phyloP scores from a whole-genome alignment of 169 alveolate genomes.

The Plasmodium relictum region DNA sequence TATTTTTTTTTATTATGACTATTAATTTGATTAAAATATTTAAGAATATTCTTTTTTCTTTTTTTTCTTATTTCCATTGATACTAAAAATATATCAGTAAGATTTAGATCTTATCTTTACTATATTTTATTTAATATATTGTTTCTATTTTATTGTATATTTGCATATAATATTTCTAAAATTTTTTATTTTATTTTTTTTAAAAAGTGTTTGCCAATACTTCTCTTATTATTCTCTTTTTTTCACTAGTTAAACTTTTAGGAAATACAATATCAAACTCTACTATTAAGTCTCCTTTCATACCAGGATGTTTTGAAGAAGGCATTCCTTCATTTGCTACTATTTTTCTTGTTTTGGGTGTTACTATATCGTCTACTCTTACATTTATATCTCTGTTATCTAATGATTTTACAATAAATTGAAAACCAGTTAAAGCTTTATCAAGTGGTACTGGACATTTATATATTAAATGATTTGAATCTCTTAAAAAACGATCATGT shows the following conservation, averaged over 20 bases:
- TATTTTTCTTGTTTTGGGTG: slow-evolving; percentile 86
- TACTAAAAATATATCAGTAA: slow-evolving; percentile 6
- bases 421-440: slow-evolving; percentile 91
- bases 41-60: neutral
- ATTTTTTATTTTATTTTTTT: slow-evolving; percentile 17
- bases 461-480: slow-evolving; percentile 87
- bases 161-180: neutral
- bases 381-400: slow-evolving; percentile 89
- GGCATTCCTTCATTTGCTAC: slow-evolving; percentile 91
- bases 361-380: slow-evolving; percentile 87
- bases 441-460: slow-evolving; percentile 89
- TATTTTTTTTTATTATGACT: too few relatives aligned
- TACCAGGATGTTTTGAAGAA: slow-evolving; percentile 84
- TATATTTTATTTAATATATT: too few relatives aligned
- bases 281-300: slow-evolving; percentile 87
- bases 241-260: slow-evolving; percentile 85
- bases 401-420: slow-evolving; percentile 88
- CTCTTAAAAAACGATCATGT: slow-evolving; percentile 87
- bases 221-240: slow-evolving; percentile 83
- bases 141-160: too few relatives aligned
- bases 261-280: slow-evolving; percentile 90
- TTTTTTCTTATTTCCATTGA: neutral
- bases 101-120: too few relatives aligned
- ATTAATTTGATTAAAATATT: too few relatives aligned
- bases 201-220: slow-evolving; percentile 69